Evolutionary conservation across 75 land plant genomes (phyloP).

Genomic region (Azolla pinnata): DNA sequence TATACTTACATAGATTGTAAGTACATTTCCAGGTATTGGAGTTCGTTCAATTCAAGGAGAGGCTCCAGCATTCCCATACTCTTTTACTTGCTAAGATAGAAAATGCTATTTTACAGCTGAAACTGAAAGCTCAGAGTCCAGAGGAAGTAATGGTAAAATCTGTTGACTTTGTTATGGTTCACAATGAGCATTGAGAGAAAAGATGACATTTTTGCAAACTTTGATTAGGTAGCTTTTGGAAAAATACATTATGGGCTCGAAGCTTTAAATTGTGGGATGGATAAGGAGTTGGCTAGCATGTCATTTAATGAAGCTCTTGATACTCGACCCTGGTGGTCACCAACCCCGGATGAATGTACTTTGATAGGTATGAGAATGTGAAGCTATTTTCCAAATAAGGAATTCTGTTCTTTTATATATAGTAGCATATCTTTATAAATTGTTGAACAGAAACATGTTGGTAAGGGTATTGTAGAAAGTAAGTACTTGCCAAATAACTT

Average conservation of each 20-base stretch:
- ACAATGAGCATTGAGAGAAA: background rate
- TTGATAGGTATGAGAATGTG: constrained; percentile 52
- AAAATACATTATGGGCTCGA: constrained; percentile 38
- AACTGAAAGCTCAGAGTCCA: constrained; percentile 47
- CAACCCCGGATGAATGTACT: constrained; percentile 52
- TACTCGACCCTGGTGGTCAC: constrained; percentile 98
- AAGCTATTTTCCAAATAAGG: too few relatives aligned
- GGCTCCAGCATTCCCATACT: constrained; percentile 64
- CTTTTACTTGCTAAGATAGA: constrained; percentile 56
- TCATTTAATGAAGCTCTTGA: constrained; percentile 82
- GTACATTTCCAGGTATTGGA: constrained; percentile 57
- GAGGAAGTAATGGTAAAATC: constrained; percentile 65
- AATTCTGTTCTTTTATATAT: too few relatives aligned
- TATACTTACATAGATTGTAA: too few relatives aligned
- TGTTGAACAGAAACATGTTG: background rate
- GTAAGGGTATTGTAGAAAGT: background rate
- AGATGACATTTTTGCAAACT: background rate
- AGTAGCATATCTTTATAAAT: background rate
- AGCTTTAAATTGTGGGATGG: constrained; percentile 43
- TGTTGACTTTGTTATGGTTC: background rate
- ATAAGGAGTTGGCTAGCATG: constrained; percentile 28
- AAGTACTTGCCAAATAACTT: background rate
- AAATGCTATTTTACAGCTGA: constrained; percentile 52
- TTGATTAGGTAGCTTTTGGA: constrained; percentile 35
- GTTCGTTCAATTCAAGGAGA: constrained; percentile 77